Evolutionary conservation across 2,329 filamentous ascomycete genomes (phyloP).

Genomic region (Ophiostoma perfectum): DNA sequence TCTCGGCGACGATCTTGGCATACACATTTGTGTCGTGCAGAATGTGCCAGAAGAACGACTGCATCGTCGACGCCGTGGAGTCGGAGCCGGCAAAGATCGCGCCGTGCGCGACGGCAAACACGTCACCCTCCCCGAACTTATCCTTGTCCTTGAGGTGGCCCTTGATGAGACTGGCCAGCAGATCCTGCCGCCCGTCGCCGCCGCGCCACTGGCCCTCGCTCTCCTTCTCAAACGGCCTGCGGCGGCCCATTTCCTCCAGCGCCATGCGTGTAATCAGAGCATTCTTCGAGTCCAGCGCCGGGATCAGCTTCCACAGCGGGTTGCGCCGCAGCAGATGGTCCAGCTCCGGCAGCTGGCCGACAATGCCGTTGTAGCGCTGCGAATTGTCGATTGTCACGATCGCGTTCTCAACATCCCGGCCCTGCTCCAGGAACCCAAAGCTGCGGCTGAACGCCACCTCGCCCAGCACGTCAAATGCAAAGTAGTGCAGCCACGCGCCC

Average conservation of each 20-base stretch:
- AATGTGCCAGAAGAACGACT: constrained; percentile 50
- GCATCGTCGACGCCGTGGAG: constrained; percentile 55
- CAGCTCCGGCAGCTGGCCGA: constrained; percentile 48
- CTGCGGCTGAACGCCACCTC: constrained; percentile 48
- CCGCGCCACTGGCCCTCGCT: constrained; percentile 38
- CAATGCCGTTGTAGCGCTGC: constrained; percentile 49
- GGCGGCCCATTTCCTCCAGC: constrained; percentile 43
- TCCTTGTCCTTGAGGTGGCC: constrained; percentile 47
- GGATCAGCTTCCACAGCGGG: constrained; percentile 43
- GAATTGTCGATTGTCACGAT: constrained; percentile 50
- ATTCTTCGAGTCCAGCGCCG: constrained; percentile 41
- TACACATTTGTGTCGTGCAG: constrained; percentile 43
- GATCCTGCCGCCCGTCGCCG: constrained; percentile 44
- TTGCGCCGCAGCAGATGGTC: constrained; percentile 46
- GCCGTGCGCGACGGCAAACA: constrained; percentile 53
- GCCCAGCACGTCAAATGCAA: constrained; percentile 47
- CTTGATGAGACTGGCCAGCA: constrained; percentile 47
- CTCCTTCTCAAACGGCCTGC: constrained; percentile 44
- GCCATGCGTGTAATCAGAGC: constrained; percentile 50
- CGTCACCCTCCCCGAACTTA: constrained; percentile 46
- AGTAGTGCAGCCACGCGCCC: constrained; percentile 42
- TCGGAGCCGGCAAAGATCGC: constrained; percentile 57
- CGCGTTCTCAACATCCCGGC: constrained; percentile 45
- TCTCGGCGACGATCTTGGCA: constrained; percentile 38
- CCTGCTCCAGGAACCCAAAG: constrained; percentile 49